Percentiles rank a stretch among this genome's conserved stretches.
Conservation (phyloP, 2,329 filamentous ascomycete species). For the Trichoderma oligosporum region DNA sequence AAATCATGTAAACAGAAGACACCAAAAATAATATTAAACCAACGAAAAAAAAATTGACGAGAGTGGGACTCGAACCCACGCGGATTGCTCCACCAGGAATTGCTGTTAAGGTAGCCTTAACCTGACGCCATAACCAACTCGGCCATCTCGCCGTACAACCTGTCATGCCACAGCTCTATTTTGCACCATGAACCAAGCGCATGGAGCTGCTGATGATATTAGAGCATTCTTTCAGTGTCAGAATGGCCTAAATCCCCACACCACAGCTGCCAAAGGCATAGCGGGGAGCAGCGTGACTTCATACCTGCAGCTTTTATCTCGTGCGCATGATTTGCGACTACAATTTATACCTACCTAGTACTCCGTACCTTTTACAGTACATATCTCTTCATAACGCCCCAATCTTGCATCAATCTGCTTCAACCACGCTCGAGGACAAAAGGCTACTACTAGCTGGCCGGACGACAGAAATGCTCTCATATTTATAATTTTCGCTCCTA, state of each 20-base stretch:
- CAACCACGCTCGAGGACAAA: background rate
- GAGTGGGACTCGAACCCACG: slow-evolving; percentile 22
- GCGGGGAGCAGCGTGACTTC: slow-evolving; percentile 10
- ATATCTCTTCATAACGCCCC: background rate
- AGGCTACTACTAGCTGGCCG: background rate
- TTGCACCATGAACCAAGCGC: background rate
- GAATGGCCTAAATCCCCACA: background rate
- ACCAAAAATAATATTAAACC: no score
- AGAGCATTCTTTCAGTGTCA: no score
- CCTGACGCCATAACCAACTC: slow-evolving; percentile 22
- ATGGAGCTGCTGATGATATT: no score
- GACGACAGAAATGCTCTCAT: background rate
- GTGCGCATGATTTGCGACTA: slow-evolving; percentile 2
- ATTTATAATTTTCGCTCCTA: background rate
- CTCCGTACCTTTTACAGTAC: background rate
- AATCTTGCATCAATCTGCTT: background rate
- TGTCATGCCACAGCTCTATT: background rate
- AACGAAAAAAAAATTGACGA: slow-evolving; percentile 18
- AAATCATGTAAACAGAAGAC: background rate
- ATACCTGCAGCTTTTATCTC: background rate
- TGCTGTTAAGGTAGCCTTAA: slow-evolving; percentile 22
- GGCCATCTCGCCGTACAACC: slow-evolving; percentile 19
- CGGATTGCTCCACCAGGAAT: slow-evolving; percentile 23
- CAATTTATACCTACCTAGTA: no score
- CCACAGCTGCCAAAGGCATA: background rate